These are phyloP conservation scores for Clitopilus passeckerianus DNA, from an alignment of 768 basidiomycete species.

Conservation along the genomic window DNA sequence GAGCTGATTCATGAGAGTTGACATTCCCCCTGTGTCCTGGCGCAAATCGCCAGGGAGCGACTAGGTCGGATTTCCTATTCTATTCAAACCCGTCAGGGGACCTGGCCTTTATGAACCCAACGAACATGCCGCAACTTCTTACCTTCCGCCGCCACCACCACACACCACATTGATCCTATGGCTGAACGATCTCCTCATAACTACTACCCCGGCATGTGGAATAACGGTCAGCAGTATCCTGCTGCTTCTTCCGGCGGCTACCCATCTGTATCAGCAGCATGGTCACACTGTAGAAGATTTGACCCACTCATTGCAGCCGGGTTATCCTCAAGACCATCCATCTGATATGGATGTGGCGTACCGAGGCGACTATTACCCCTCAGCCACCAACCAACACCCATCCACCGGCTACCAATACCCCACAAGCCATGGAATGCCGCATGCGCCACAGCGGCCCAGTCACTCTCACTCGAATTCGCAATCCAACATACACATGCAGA, in stretches of 20 bases:
- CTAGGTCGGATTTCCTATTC: neutral
- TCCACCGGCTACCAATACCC: neutral
- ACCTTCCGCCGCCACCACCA: conserved; percentile 1
- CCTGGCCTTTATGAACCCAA: neutral
- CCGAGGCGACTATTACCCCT: neutral
- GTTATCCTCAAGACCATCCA: neutral
- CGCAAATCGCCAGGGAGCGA: neutral
- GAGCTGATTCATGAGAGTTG: conserved; percentile 1
- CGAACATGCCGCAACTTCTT: neutral
- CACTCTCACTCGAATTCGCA: conserved; percentile 32
- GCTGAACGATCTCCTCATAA: neutral
- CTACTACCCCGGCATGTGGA: neutral
- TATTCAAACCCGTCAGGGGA: neutral
- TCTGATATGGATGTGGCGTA: conserved; percentile 1
- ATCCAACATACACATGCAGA: conserved; percentile 24
- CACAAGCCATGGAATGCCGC: conserved; percentile 1
- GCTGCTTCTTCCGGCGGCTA: neutral
- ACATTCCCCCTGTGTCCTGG: neutral
- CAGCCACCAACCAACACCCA: neutral
- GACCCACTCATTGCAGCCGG: neutral
- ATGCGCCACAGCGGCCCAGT: conserved; percentile 16
- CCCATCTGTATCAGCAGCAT: neutral
- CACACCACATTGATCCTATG: conserved; percentile 1
- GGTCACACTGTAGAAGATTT: neutral
- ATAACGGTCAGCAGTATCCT: neutral